These are phyloP conservation scores for Tolypocladium cylindrosporum DNA, from an alignment of 2,329 filamentous ascomycete species.

Conservation along the genomic window DNA sequence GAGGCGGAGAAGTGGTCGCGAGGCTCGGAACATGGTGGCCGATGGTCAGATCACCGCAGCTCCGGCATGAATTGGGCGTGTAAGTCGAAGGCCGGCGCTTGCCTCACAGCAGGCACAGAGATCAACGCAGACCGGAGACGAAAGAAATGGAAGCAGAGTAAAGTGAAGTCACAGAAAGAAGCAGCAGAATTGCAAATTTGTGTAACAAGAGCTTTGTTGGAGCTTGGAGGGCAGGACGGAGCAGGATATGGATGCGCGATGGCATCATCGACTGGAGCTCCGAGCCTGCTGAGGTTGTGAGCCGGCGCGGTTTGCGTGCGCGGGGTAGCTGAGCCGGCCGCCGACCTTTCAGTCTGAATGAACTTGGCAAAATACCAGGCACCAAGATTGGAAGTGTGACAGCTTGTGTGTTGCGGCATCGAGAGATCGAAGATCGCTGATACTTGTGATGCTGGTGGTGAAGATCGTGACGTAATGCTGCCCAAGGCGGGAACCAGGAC, in stretches of 20 bases:
- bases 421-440: background rate
- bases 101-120: background rate
- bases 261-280: background rate
- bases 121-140: too few relatives aligned
- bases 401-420: background rate
- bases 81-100: background rate
- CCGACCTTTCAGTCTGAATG: too few relatives aligned
- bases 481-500: too few relatives aligned
- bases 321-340: background rate
- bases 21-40: slow-evolving; percentile 18
- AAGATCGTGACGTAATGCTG: background rate
- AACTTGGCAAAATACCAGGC: too few relatives aligned
- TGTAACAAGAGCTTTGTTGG: background rate
- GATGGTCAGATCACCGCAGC: background rate
- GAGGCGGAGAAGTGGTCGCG: slow-evolving; percentile 13
- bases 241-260: background rate
- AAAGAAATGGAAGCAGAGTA: background rate
- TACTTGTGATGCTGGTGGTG: background rate
- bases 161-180: background rate
- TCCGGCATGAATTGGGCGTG: background rate
- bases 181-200: background rate
- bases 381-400: background rate
- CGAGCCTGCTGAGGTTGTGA: background rate
- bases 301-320: background rate
- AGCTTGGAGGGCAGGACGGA: background rate